phyloP scores from a whole-genome alignment of 768 basidiomycete genomes.

The Trametes punicea region DNA sequence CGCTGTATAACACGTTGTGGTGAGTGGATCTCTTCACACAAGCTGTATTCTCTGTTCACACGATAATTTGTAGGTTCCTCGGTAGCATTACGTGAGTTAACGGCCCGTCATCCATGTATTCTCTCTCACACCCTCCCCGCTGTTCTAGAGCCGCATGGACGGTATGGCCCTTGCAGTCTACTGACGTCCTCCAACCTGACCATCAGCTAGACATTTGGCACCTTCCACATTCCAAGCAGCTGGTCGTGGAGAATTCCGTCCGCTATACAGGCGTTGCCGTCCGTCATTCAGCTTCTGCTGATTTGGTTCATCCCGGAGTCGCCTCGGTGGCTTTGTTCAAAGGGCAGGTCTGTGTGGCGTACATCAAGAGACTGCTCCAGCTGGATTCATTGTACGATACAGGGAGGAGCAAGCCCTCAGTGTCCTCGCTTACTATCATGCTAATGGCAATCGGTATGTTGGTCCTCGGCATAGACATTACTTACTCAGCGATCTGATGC shows the following conservation, averaged over 20 bases:
- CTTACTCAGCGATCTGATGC: neutral
- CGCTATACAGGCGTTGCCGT: slow-evolving; percentile 34
- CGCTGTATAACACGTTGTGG: slow-evolving; percentile 44
- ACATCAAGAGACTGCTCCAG: neutral
- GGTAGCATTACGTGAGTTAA: slow-evolving; percentile 34
- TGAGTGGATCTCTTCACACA: slow-evolving; percentile 22
- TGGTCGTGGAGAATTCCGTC: slow-evolving; percentile 47
- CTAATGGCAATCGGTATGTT: slow-evolving; percentile 33
- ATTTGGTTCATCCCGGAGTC: slow-evolving; percentile 42
- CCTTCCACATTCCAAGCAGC: slow-evolving; percentile 36
- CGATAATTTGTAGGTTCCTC: slow-evolving; percentile 27
- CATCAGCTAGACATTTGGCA: slow-evolving; percentile 35
- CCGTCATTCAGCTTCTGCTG: slow-evolving; percentile 32
- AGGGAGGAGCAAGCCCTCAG: slow-evolving; percentile 34
- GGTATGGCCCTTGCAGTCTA: slow-evolving; percentile 3
- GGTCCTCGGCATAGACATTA: neutral
- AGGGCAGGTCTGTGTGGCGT: slow-evolving; percentile 28
- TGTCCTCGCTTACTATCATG: slow-evolving; percentile 41
- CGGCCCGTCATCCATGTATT: neutral
- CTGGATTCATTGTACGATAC: neutral
- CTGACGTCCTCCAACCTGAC: neutral
- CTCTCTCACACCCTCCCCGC: neutral
- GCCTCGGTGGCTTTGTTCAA: slow-evolving; percentile 37
- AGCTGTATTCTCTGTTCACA: neutral
- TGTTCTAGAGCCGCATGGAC: slow-evolving; percentile 26